These are phyloP conservation scores for Neophaeococcomyces mojaviensis DNA, from an alignment of 2,329 filamentous ascomycete species.

Conservation along the genomic window DNA sequence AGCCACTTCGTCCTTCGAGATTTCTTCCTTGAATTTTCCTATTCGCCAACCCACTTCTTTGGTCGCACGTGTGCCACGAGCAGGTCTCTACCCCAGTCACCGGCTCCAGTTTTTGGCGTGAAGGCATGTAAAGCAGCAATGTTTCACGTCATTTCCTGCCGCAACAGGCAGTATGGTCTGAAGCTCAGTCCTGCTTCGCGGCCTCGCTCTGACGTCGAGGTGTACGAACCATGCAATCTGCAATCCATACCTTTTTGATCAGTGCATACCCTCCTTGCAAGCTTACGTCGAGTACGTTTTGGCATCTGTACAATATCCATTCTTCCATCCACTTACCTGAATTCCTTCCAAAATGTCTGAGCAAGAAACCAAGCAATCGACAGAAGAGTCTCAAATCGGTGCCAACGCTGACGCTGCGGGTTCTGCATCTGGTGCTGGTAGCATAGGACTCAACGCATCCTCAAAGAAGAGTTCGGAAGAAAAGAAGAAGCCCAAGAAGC, in stretches of 20 bases:
- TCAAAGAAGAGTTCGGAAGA: slow-evolving; percentile 26
- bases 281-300: slow-evolving; percentile 18
- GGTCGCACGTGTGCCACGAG: not conserved
- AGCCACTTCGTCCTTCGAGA: slow-evolving; percentile 5
- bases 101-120: no score
- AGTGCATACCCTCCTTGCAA: slow-evolving; percentile 7
- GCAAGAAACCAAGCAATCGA: slow-evolving; percentile 20
- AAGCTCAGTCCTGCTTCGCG: slow-evolving; percentile 8
- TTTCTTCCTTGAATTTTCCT: slow-evolving; percentile 1
- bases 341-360: slow-evolving; percentile 22
- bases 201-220: slow-evolving; percentile 19
- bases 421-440: slow-evolving; percentile 29
- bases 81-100: not conserved
- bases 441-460: slow-evolving; percentile 22
- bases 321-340: slow-evolving; percentile 13
- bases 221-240: slow-evolving; percentile 6
- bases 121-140: slow-evolving; percentile 19
- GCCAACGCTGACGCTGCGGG: slow-evolving; percentile 28
- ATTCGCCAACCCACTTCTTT: not conserved
- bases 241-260: not conserved
- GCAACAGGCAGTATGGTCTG: slow-evolving; percentile 1
- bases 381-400: slow-evolving; percentile 27
- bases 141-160: slow-evolving; percentile 17
- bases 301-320: slow-evolving; percentile 14
- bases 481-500: slow-evolving; percentile 25